Base-by-base conservation (phyloP, 2,329 filamentous ascomycete genomes). In the Ceratocystis alfenasii region DNA sequence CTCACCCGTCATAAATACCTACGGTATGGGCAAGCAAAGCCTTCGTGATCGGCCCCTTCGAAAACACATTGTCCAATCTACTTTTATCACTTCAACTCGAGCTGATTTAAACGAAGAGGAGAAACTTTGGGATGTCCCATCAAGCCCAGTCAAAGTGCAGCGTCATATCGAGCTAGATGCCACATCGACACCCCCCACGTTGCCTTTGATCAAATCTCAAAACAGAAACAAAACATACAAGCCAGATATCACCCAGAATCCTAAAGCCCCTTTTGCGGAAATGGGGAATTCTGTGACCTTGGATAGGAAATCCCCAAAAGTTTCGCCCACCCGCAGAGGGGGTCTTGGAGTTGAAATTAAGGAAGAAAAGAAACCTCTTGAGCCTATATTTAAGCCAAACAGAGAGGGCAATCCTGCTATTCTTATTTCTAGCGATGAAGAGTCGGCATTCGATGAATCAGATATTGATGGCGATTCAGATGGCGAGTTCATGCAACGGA, bases 361-460 rank as follows among this genome's bases (percentile, higher is more conserved):
- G n/a, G 17, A 28, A 6, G 25, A 53, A 8, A 28, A 15, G 20
- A 20, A 53, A 3, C 3, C 48, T 28, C 20, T 4, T 25, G 25
- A 25, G 48, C 4, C 48, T 6, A 7, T 25, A 5, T 4, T 53
- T 5, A 28, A 12, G 48, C 48, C 15, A 3, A 25, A 28, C 3
- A 30, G 5, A 25, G n/a, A 59, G 25, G 15, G 4, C 0, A 25
- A 33, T n/a, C 4, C 25, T 25, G 30, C 45, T 1, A 17, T 67
- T 5, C 17, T 64, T 5, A 67, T 67, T 28, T 67, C 62, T 8
- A 67, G 65, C n/a, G 65, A 64, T 44, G 25, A 60, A 17, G 55
- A 59, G 4, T 64, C 62, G 1, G 36, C 30, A 20, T 48, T 30
- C 5, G 15, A 46, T 5, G n/a, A 44, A 15, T 46, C 45, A 17